Percentiles rank a stretch among this genome's conserved stretches.
Conservation (phyloP, 2,329 filamentous ascomycete genomes). For the Periconia macrospinosa region DNA sequence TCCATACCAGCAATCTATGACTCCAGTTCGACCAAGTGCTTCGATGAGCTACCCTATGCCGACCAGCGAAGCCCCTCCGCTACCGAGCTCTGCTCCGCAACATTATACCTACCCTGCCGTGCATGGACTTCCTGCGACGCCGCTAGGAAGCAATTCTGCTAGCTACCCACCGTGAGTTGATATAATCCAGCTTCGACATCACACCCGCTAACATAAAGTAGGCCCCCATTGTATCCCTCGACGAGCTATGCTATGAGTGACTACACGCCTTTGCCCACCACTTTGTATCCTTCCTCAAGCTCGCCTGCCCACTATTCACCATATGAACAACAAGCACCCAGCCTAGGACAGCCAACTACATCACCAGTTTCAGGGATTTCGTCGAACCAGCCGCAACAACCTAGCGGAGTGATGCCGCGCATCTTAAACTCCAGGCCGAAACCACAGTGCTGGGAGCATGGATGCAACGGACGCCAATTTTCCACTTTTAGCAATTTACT, state of each 20-base stretch:
- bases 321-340: conserved; percentile 32
- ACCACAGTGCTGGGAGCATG: conserved; percentile 95
- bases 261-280: conserved; percentile 37
- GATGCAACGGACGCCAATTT: conserved; percentile 93
- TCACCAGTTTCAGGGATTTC: conserved; percentile 27
- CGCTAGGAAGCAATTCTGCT: conserved; percentile 29
- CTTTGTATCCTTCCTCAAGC: conserved; percentile 40
- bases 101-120: conserved; percentile 37
- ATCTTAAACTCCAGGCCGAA: conserved; percentile 81
- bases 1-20: conserved; percentile 35
- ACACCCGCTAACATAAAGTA: conserved; percentile 17
- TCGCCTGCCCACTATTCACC: conserved; percentile 34
- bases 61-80: conserved; percentile 20
- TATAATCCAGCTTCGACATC: not conserved
- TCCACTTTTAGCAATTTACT: conserved; percentile 95
- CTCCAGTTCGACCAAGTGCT: conserved; percentile 31
- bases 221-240: conserved; percentile 36
- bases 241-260: conserved; percentile 37
- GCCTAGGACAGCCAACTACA: conserved; percentile 19
- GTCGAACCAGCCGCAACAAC: conserved; percentile 28
- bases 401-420: conserved; percentile 46
- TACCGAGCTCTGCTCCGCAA: conserved; percentile 27
- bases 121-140: conserved; percentile 32
- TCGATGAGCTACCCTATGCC: conserved; percentile 24
- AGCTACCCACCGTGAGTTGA: conserved; percentile 36